phyloP scores from a whole-genome alignment of 2,329 filamentous ascomycete genomes.

The Nannizzia gypsea region DNA sequence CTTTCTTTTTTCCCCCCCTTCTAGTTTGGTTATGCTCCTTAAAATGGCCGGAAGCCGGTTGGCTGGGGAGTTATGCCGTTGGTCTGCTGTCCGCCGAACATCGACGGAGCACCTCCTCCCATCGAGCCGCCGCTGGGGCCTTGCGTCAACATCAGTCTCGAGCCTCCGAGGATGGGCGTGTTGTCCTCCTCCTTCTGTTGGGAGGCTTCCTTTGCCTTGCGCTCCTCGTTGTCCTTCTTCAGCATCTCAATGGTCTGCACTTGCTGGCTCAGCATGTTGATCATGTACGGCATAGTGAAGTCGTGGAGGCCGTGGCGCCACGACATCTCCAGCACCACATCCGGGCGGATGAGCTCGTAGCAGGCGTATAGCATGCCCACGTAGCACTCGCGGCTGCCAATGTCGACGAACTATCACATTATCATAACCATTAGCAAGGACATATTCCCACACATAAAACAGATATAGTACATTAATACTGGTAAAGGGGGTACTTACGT shows the following conservation, averaged over 20 bases:
- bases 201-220: slow-evolving; percentile 58
- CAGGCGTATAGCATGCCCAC: slow-evolving; percentile 99
- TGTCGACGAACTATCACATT: slow-evolving; percentile 74
- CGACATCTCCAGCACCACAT: slow-evolving; percentile 87
- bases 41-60: slow-evolving; percentile 58
- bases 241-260: slow-evolving; percentile 70
- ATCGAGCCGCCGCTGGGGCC: slow-evolving; percentile 46
- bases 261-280: slow-evolving; percentile 91
- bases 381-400: slow-evolving; percentile 97
- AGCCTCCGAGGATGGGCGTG: slow-evolving; percentile 80
- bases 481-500: slow-evolving; percentile 56
- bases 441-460: too few species aligned
- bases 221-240: slow-evolving; percentile 92
- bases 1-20: background rate
- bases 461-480: too few species aligned
- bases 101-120: slow-evolving; percentile 36
- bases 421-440: background rate
- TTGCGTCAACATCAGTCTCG: slow-evolving; percentile 89
- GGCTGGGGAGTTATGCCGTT: slow-evolving; percentile 86
- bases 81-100: slow-evolving; percentile 54
- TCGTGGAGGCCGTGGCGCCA: slow-evolving; percentile 92
- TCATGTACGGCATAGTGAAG: slow-evolving; percentile 99
- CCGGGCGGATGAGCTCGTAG: slow-evolving; percentile 90
- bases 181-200: slow-evolving; percentile 87
- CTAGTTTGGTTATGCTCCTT: slow-evolving; percentile 13